phyloP scores from a whole-genome alignment of 768 basidiomycete species.

The Omphalotus guepiniiformis region DNA sequence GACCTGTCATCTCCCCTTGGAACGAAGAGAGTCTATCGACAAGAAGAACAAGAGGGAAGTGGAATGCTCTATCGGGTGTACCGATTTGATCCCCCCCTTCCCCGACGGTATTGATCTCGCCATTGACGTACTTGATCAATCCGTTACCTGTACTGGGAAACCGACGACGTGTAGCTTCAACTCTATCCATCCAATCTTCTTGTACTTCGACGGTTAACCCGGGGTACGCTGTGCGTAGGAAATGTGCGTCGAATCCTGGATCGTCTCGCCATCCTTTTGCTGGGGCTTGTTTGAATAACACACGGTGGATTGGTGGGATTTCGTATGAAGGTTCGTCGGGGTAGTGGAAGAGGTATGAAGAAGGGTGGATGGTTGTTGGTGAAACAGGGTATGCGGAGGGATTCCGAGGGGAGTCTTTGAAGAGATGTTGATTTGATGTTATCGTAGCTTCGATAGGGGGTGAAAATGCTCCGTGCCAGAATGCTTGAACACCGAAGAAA shows the following conservation, averaged over 20 bases:
- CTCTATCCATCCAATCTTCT: conserved; percentile 70
- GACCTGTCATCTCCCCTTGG: conserved; percentile 59
- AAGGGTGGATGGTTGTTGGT: not conserved
- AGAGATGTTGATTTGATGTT: too few species aligned
- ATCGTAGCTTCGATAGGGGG: not conserved
- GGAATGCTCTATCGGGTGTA: conserved; percentile 66
- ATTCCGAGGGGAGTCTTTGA: too few species aligned
- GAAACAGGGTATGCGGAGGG: not conserved
- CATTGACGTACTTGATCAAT: too few species aligned
- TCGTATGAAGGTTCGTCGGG: too few species aligned
- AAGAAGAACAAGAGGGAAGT: conserved; percentile 66
- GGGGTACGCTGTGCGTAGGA: conserved; percentile 72
- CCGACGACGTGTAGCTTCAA: conserved; percentile 17
- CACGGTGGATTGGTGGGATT: conserved; percentile 60
- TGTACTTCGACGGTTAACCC: conserved; percentile 62
- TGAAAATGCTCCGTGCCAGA: conserved; percentile 57
- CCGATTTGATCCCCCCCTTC: too few species aligned
- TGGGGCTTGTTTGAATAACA: conserved; percentile 64
- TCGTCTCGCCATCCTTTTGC: conserved; percentile 65
- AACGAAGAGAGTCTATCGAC: conserved; percentile 76
- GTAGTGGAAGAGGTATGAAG: conserved; percentile 6
- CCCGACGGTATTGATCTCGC: too few species aligned
- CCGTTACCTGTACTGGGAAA: too few species aligned
- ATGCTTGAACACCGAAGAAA: conserved; percentile 68
- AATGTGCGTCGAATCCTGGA: conserved; percentile 74